Evolutionary conservation across 208 protist genomes (phyloP).

Genomic region (Giardia duodenalis): DNA sequence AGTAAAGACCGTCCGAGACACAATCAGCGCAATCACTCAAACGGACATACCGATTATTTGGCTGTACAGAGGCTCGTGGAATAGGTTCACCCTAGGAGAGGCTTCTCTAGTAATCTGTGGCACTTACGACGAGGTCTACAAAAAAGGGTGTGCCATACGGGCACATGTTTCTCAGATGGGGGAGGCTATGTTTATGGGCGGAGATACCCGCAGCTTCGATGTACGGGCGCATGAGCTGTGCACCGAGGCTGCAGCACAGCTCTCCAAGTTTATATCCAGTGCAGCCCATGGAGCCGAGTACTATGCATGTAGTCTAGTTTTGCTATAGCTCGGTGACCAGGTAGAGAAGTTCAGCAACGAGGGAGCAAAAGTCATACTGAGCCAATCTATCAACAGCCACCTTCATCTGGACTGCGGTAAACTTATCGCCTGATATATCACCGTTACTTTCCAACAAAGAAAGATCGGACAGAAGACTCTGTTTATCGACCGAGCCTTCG

Average conservation of each 20-base stretch:
- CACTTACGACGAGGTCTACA: background rate
- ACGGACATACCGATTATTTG: background rate
- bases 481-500: no score
- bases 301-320: background rate
- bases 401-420: no score
- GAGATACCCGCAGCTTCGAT: background rate
- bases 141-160: background rate
- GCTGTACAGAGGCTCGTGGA: background rate
- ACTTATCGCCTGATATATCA: no score
- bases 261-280: background rate
- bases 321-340: no score
- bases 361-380: no score
- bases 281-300: background rate
- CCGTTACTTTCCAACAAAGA: no score
- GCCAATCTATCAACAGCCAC: no score
- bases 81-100: background rate
- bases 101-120: background rate
- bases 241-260: background rate
- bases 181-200: background rate
- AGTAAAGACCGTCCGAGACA: background rate
- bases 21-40: background rate
- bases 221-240: background rate
- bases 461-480: no score
- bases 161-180: background rate
- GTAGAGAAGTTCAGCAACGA: no score